Percentiles rank a stretch among this genome's conserved stretches.
Conservation (phyloP, 305 asterid species). For the Fraxinus xanthoxyloides region DNA sequence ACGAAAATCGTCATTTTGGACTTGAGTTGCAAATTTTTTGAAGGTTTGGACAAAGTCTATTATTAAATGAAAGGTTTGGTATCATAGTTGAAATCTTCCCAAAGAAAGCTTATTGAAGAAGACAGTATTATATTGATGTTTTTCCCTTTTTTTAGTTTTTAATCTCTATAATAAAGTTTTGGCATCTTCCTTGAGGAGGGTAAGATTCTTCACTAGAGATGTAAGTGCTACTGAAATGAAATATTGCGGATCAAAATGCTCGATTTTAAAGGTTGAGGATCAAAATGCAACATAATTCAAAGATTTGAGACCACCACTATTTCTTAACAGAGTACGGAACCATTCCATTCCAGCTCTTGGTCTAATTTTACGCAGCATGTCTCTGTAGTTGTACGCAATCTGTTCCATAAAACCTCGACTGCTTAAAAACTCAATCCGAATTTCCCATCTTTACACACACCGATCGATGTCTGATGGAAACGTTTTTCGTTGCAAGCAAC, state of each 20-base stretch:
- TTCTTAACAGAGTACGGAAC: not conserved
- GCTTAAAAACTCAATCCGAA: not conserved
- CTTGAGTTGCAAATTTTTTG: too few species aligned
- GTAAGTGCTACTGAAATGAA: not conserved
- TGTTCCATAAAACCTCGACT: too few species aligned
- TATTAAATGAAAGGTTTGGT: too few species aligned
- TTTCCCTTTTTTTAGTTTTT: not conserved
- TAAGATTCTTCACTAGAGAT: not conserved
- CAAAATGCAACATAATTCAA: not conserved
- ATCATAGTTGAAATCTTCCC: too few species aligned
- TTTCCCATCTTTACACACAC: not conserved
- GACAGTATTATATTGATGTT: not conserved
- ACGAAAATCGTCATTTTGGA: too few species aligned
- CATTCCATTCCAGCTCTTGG: not conserved
- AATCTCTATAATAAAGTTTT: not conserved
- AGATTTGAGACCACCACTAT: slow-evolving; percentile 14
- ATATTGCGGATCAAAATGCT: not conserved
- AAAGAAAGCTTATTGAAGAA: not conserved
- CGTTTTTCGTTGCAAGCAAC: not conserved
- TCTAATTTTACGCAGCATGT: not conserved
- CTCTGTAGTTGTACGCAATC: not conserved
- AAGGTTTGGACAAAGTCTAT: too few species aligned
- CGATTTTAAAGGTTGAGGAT: not conserved
- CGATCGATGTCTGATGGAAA: not conserved
- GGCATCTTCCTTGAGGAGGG: not conserved